A percentile compares a stretch with the other conserved stretches of the same genome.
These are phyloP conservation scores for Candida ipomoeae DNA, from an alignment of 805 yeast species.

Conservation along the genomic window DNA sequence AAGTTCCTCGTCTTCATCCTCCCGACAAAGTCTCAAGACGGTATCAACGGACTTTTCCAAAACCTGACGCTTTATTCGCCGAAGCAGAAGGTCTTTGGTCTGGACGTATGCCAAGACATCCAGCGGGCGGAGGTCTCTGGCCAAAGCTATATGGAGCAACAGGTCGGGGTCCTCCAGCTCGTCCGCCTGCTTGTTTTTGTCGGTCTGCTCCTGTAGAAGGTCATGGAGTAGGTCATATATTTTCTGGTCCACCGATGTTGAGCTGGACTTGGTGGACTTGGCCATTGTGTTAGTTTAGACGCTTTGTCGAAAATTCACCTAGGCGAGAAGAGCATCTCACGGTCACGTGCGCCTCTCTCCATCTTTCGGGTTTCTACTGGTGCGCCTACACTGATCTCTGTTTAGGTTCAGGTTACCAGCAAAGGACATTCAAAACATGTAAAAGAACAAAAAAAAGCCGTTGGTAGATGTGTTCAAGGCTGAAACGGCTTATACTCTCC, in stretches of 20 bases:
- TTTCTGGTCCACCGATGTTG: constrained; percentile 45
- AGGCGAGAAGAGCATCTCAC: constrained; percentile 4
- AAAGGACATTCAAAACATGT: too few relatives aligned
- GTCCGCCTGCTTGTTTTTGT: constrained; percentile 28
- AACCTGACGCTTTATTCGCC: constrained; percentile 61
- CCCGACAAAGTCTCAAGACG: constrained; percentile 50
- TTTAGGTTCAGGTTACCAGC: too few relatives aligned
- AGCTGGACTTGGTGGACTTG: constrained; percentile 8
- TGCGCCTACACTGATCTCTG: background rate
- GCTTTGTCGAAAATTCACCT: background rate
- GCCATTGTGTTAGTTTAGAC: constrained; percentile 7
- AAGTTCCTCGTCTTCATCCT: constrained; percentile 61
- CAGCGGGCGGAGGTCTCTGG: constrained; percentile 49
- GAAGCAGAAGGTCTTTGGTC: constrained; percentile 59
- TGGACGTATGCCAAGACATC: constrained; percentile 61
- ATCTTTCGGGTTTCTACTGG: background rate
- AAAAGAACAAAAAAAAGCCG: too few relatives aligned
- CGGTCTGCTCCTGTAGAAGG: constrained; percentile 57
- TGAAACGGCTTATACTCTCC: too few relatives aligned
- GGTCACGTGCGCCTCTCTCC: constrained; percentile 4
- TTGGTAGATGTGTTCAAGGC: too few relatives aligned
- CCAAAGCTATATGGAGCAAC: constrained; percentile 49
- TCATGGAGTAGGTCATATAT: constrained; percentile 52
- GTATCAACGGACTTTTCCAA: constrained; percentile 63
- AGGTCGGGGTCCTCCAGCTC: constrained; percentile 31